Evolutionary conservation across 2,329 filamentous ascomycete species (phyloP), one percentile per base, ranked within the genome.

Genomic region (Coniella lustricola): DNA sequence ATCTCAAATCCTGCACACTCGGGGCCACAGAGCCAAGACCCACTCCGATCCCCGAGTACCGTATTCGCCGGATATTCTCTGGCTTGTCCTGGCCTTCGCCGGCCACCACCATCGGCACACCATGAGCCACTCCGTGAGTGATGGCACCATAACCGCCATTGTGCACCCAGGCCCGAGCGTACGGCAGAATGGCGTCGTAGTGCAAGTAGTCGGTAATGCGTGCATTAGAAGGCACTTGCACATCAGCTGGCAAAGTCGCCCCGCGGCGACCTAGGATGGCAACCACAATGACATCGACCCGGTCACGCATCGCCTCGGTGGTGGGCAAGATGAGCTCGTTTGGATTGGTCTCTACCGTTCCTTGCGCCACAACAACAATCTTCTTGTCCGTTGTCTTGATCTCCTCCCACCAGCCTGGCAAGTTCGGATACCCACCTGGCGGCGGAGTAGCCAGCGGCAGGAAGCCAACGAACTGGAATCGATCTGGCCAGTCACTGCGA

Each of bases 1-100:
- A 46, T n/a, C 50, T 50, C 22, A 69, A 54, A 21, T 60, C 54
- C 13, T 59, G 57, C 1, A 34, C 45, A 2, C 54, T 48, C 2
- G 67, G 66, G 3, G 44, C 60, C 1, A 60, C 58, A 0, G 52
- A 58, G 7, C 46, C 57, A 17, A 64, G 53, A 31, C 68, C 61
- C 4, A 69, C 49, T 1, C 67, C 67, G 13, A 64, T 56, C 1
- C 66, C 64, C 3, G 60, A 59, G 53, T 55, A 66, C 3, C 60
- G 62, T 2, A 67, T 59, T 2, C 67, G 56, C 29, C 55, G 57
- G 4, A 63, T 59, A 49, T 66, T 69, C 50, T 69, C 67, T 4
- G 59, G 57, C 59, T 70, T 70, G 53, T 70, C 67, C 60, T 69
- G 67, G 1, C 65, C 65, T 48, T 69, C 67, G 14, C 67, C 67